A percentile compares a stretch with the other conserved stretches of the same genome.
Evolutionary conservation across 129 eudicot species (phyloP).

Genomic region (Silybum marianum): DNA sequence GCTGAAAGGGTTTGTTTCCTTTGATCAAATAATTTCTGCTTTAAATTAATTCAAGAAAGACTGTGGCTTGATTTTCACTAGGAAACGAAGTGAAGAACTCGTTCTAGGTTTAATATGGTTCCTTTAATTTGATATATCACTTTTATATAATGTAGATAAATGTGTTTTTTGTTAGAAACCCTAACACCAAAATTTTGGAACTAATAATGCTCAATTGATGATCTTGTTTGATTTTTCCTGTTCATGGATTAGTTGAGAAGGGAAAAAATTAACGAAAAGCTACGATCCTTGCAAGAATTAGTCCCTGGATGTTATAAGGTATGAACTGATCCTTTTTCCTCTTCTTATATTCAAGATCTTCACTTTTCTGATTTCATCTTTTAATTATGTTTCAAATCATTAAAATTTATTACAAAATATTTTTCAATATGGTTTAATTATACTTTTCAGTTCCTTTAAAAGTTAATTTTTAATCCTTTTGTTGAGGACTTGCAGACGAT

Average conservation of each 20-base stretch:
- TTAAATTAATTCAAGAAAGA: background rate
- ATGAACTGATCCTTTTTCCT: background rate
- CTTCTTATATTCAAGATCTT: background rate
- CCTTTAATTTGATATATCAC: background rate
- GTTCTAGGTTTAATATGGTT: constrained; percentile 1
- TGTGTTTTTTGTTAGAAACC: background rate
- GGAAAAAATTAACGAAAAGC: constrained; percentile 82
- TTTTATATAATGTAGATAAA: background rate
- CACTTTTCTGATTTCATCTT: background rate
- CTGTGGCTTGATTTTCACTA: background rate
- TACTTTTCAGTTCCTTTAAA: background rate
- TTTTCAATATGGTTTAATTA: background rate
- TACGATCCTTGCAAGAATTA: constrained; percentile 80
- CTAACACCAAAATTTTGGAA: background rate
- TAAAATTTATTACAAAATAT: background rate
- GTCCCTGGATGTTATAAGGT: constrained; percentile 99
- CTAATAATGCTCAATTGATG: background rate
- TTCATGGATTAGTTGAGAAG: constrained; percentile 56
- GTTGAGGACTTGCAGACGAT: constrained; percentile 56
- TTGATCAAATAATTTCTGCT: background rate
- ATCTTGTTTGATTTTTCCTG: background rate
- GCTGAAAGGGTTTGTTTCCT: constrained; percentile 78
- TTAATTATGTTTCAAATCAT: background rate
- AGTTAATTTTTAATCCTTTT: background rate
- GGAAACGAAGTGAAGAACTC: background rate